These are phyloP conservation scores for Basipetospora chlamydospora DNA, from an alignment of 2,329 filamentous ascomycete genomes.

Conservation along the genomic window DNA sequence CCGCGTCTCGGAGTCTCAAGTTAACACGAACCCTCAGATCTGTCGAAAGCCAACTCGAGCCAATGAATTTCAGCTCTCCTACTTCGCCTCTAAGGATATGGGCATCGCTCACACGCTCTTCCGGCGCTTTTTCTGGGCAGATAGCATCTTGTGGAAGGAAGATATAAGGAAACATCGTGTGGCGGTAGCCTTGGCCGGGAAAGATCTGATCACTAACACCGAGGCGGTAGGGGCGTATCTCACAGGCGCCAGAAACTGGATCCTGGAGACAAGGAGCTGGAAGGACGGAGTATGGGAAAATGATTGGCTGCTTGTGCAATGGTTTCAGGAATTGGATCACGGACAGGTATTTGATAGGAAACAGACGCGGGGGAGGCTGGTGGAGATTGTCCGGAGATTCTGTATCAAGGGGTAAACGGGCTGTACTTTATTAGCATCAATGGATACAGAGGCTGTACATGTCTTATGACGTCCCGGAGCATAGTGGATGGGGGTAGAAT, in stretches of 20 bases:
- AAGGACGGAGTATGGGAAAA: slow-evolving; percentile 18
- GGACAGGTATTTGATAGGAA: slow-evolving; percentile 35
- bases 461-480: too few species aligned
- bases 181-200: slow-evolving; percentile 33
- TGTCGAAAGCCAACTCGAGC: slow-evolving; percentile 25
- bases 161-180: slow-evolving; percentile 27
- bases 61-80: slow-evolving; percentile 45
- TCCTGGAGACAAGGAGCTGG: slow-evolving; percentile 7
- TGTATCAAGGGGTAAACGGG: not conserved
- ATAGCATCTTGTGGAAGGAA: slow-evolving; percentile 47
- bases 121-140: slow-evolving; percentile 45
- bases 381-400: slow-evolving; percentile 14
- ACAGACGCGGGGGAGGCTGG: slow-evolving; percentile 16
- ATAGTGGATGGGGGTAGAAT: too few species aligned
- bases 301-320: slow-evolving; percentile 33
- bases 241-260: slow-evolving; percentile 16
- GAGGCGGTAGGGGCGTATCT: slow-evolving; percentile 37
- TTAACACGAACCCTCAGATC: slow-evolving; percentile 15
- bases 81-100: slow-evolving; percentile 45
- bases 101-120: slow-evolving; percentile 42
- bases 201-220: slow-evolving; percentile 41
- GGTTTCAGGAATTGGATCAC: slow-evolving; percentile 39
- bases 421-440: too few species aligned
- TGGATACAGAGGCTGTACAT: too few species aligned
- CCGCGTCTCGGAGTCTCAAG: not conserved